Evolutionary conservation across 1,284 basidiomycete species (phyloP).

Genomic region (Ganoderma leucocontextum): DNA sequence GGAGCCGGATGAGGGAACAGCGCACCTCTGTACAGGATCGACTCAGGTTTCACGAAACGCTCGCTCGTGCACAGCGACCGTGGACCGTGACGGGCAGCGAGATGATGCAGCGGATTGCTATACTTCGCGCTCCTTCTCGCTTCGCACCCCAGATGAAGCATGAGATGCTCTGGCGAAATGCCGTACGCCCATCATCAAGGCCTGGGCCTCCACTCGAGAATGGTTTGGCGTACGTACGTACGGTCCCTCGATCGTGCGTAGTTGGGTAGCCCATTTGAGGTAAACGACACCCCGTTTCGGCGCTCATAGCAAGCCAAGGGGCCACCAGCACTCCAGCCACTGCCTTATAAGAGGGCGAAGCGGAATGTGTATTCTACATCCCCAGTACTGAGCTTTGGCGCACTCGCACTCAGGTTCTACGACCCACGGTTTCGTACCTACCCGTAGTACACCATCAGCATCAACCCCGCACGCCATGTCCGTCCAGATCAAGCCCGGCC

Average conservation of each 20-base stretch:
- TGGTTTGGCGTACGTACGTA: slow-evolving; percentile 19
- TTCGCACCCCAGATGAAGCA: slow-evolving; percentile 25
- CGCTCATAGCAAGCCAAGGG: slow-evolving; percentile 12
- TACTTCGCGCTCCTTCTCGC: slow-evolving; percentile 16
- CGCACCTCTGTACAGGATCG: slow-evolving; percentile 11
- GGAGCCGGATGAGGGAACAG: slow-evolving; percentile 9
- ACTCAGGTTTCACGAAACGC: slow-evolving; percentile 1
- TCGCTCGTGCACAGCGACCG: not conserved
- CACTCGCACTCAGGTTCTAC: slow-evolving; percentile 2
- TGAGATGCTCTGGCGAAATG: slow-evolving; percentile 12
- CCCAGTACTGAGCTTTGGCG: not conserved
- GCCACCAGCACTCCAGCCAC: slow-evolving; percentile 14
- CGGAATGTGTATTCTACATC: slow-evolving; percentile 8
- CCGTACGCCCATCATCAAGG: slow-evolving; percentile 21
- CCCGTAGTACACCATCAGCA: not conserved
- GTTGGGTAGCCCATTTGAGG: slow-evolving; percentile 16
- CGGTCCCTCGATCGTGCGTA: slow-evolving; percentile 23
- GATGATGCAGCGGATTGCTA: slow-evolving; percentile 16
- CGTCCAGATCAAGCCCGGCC: slow-evolving; percentile 25
- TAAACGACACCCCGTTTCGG: slow-evolving; percentile 15
- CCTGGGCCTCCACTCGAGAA: slow-evolving; percentile 17
- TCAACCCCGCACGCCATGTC: slow-evolving; percentile 14
- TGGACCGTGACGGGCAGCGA: slow-evolving; percentile 16
- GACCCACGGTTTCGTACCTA: not conserved
- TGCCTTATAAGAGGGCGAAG: slow-evolving; percentile 16